Evolutionary conservation across 2,329 filamentous ascomycete species (phyloP), one percentile per base, ranked within the genome.

Genomic region (Pyrenochaeta sp.): DNA sequence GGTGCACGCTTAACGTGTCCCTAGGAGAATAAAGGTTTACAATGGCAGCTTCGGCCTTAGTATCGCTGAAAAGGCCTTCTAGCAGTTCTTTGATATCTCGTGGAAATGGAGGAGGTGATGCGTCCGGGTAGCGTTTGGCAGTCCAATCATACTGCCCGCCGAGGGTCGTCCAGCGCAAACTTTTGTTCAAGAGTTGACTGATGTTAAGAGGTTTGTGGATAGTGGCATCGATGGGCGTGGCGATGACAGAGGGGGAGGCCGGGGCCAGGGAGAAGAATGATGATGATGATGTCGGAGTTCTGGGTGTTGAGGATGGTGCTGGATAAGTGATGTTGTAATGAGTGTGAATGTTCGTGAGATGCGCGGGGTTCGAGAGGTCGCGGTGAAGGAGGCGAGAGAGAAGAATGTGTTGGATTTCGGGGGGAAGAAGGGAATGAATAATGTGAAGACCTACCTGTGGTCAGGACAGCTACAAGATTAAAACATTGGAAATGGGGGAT

Each of bases 71-170:
- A 0, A 95, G 77, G 0, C 78, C 78, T 54, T 87, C 83, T 0
- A 97, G 80, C 7, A 97, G 85, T 1, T 73, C 76, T 3, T 87
- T 87, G 48, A 96, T 84, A 71, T 97, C 92, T 1, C 75, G 40
- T 0, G 94, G 93, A 67, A 97, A 97, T 0, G 80, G 70, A 0
- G 92, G 92, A 0, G 91, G 89, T 3, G 75, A 59, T n/a, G 84
- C 83, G 9, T 82, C 75, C 0, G 93, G 93, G 72, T 98, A 98
- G 12, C 86, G 80, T 65, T 96, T 93, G 55, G 87, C 86, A 0
- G 93, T 96, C 95, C 94, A 98, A 80, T 98, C 91, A 77, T 98
- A 98, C 76, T 98, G 95, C 0, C 93, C 94, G 49, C 95, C 95
- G 2, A 99, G 85, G 0, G 94, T 98, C 42, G 96, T 86, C 95